Base-by-base conservation (phyloP, 805 yeast genomes). In the Jamesozyma hellenica region DNA sequence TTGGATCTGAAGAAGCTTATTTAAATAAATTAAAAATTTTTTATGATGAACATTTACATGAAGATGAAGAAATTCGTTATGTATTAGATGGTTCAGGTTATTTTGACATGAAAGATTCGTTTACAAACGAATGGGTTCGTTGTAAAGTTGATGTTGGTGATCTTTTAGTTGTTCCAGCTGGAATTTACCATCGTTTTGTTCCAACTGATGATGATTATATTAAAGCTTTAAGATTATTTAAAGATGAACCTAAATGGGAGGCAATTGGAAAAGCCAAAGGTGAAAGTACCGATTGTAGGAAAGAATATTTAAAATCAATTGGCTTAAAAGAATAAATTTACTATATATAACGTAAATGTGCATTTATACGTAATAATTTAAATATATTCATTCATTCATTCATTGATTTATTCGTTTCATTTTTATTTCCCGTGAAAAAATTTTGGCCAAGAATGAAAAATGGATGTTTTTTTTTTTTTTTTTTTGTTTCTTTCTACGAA, bases 211-310 rank as follows among this genome's bases (percentile, higher is more conserved):
- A 65, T 36, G 75, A 77, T 58, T 72, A 72, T 48, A 80, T 90
- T 49, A 72, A 74, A 43, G 95, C 97, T 4, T 58, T 83, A 53
- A 69, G 98, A 48, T 64, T 90, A 50, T 90, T 90, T 67, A 77
- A 86, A 60, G 96, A 86, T 51, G 95, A 88, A 64, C 97, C 97
- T 21, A 90, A 87, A 59, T 90, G 98, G 98, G 75, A 80, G 28
- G 94, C 96, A 8, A 72, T 83, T 52, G 74, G 76, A 54, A 73
- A 94, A 44, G 83, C 84, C 0, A 8, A 21, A 21, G 23, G 23
- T 6, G 51, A 43, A 1, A 55, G 45, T 4, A 72, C 68, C 6
- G 81, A 75, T 41, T 55, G 57, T 5, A 67, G 84, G 41, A 46
- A 55, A 35, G 65, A 68, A 35, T 79, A 79, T 48, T 40, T 77